Evolutionary conservation across 495 filamentous ascomycete genomes (phyloP).

Genomic region (Neurospora pannonica): DNA sequence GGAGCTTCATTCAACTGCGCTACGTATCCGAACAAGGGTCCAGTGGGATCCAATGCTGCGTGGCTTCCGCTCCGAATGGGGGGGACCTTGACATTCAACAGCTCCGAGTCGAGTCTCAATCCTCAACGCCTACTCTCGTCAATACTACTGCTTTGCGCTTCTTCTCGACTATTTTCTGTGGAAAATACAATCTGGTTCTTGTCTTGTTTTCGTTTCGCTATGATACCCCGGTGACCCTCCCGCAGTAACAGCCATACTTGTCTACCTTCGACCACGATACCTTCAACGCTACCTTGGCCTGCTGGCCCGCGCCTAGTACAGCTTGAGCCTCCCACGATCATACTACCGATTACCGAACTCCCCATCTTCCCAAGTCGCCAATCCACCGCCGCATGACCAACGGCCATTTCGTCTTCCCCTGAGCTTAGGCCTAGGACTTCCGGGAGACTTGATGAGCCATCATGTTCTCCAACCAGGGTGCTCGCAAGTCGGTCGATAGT

Average conservation of each 20-base stretch:
- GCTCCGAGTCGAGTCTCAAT: background rate
- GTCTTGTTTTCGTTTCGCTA: constrained; percentile 9
- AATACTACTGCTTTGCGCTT: background rate
- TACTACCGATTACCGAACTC: background rate
- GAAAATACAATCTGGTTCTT: constrained; percentile 1
- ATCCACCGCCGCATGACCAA: background rate
- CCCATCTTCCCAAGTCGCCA: background rate
- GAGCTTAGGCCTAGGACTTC: constrained; percentile 1
- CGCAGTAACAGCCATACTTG: background rate
- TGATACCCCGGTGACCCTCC: constrained; percentile 25
- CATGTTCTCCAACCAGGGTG: constrained; percentile 56
- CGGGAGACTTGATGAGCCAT: constrained; percentile 21
- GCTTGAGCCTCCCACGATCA: background rate
- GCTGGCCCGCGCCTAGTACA: background rate
- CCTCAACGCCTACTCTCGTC: background rate
- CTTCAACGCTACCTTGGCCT: background rate
- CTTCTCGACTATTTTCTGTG: background rate
- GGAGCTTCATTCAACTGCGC: background rate
- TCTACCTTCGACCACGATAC: background rate
- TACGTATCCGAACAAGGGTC: background rate
- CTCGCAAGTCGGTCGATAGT: constrained; percentile 64
- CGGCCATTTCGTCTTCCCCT: background rate
- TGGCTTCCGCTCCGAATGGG: background rate
- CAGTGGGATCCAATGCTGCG: background rate
- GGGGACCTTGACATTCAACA: background rate